Evolutionary conservation across 75 land plant genomes (phyloP).

Genomic region (Chamaecyparis obtusa): DNA sequence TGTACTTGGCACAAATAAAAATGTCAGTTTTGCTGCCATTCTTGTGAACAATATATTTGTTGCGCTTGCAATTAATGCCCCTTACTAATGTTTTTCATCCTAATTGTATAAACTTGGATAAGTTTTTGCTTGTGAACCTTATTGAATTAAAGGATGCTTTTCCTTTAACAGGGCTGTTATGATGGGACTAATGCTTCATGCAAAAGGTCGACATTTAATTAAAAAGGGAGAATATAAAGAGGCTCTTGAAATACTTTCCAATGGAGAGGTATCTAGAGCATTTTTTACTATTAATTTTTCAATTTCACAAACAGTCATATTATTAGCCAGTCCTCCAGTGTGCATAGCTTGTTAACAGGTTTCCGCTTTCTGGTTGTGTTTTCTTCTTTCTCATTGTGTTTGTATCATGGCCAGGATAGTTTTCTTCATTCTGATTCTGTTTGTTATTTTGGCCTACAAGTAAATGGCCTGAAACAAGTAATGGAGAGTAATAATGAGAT

Average conservation of each 20-base stretch:
- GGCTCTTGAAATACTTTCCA: conserved; percentile 83
- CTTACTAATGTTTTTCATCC: neutral
- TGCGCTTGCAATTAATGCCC: neutral
- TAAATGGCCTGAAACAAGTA: neutral
- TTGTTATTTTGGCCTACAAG: neutral
- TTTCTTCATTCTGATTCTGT: neutral
- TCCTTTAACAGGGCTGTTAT: conserved; percentile 58
- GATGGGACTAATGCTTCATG: conserved; percentile 97
- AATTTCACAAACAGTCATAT: neutral
- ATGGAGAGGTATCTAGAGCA: conserved; percentile 69
- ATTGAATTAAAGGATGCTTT: neutral
- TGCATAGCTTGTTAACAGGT: neutral
- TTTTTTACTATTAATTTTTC: neutral
- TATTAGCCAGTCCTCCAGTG: neutral
- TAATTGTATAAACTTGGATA: neutral
- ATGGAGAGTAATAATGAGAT: neutral
- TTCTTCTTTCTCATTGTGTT: neutral
- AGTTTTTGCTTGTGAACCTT: neutral
- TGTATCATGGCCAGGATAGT: neutral
- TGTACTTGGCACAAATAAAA: neutral
- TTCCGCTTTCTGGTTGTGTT: too few species aligned
- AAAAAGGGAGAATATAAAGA: conserved; percentile 55
- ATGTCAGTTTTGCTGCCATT: neutral
- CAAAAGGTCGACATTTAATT: conserved; percentile 65
- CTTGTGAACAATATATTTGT: neutral